These are phyloP conservation scores for Psilocybe azurescens DNA, from an alignment of 768 basidiomycete species.

Conservation along the genomic window DNA sequence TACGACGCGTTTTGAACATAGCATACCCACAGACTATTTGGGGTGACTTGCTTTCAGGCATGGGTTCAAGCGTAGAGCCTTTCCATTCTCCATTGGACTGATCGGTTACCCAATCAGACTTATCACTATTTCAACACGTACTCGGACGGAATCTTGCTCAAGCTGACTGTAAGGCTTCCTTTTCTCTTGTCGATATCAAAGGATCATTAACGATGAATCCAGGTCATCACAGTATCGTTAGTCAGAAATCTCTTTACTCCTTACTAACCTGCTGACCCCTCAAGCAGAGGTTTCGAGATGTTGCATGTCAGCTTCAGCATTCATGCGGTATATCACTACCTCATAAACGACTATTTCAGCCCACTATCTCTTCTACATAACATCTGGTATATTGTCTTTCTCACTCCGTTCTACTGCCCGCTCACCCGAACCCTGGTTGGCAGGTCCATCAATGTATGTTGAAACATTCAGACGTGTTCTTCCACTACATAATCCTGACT, in stretches of 20 bases:
- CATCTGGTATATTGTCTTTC: conserved; percentile 1
- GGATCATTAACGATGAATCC: neutral
- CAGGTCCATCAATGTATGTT: conserved; percentile 10
- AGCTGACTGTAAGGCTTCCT: neutral
- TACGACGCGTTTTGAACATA: neutral
- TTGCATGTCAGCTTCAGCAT: conserved; percentile 10
- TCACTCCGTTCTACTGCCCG: too few relatives aligned
- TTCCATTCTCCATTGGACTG: neutral
- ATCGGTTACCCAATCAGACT: neutral
- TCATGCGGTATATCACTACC: conserved; percentile 12
- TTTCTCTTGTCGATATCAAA: neutral
- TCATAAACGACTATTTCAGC: conserved; percentile 1
- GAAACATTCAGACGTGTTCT: neutral
- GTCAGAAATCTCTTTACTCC: neutral
- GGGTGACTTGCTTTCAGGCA: conserved; percentile 12
- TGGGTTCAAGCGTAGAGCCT: neutral
- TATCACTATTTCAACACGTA: conserved; percentile 12
- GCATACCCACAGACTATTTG: neutral
- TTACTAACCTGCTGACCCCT: too few relatives aligned
- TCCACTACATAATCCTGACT: neutral
- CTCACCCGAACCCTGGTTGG: too few relatives aligned
- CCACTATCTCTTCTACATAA: conserved; percentile 4
- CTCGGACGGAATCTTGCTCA: neutral
- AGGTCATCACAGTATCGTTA: conserved; percentile 10
- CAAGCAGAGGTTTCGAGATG: neutral